A percentile compares a stretch with the other conserved stretches of the same genome.
phyloP scores from a whole-genome alignment of 805 yeast species.

The Blastobotrys terrestris region DNA sequence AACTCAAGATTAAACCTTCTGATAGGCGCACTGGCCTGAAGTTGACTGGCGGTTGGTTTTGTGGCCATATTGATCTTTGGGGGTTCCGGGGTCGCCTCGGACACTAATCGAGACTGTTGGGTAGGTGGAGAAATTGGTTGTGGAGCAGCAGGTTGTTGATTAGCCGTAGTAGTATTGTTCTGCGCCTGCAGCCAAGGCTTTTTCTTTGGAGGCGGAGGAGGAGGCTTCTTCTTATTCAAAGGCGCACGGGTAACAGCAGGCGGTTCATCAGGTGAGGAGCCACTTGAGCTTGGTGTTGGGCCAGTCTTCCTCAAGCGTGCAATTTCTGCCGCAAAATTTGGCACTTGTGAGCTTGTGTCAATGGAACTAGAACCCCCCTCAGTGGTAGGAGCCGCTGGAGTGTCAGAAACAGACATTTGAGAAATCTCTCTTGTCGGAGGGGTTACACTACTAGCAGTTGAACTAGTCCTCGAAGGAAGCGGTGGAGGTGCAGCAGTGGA shows the following conservation, averaged over 20 bases:
- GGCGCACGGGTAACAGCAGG: slow-evolving; percentile 10
- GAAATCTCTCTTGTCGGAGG: neutral
- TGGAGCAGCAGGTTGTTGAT: too few species aligned
- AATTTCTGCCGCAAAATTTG: slow-evolving; percentile 32
- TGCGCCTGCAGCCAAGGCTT: slow-evolving; percentile 2
- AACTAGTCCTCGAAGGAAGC: neutral
- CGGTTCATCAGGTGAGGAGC: slow-evolving; percentile 13
- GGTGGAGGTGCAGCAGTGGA: slow-evolving; percentile 6
- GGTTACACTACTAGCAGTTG: neutral
- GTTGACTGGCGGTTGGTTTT: slow-evolving; percentile 9
- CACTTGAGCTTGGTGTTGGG: slow-evolving; percentile 11
- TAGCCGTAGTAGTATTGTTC: neutral
- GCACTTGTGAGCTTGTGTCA: slow-evolving; percentile 7
- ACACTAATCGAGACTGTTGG: too few species aligned
- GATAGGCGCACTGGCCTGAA: neutral
- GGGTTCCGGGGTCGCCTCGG: slow-evolving; percentile 13
- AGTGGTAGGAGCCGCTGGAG: slow-evolving; percentile 1
- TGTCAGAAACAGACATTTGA: neutral
- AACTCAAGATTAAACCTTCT: slow-evolving; percentile 20
- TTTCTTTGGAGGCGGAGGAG: slow-evolving; percentile 13
- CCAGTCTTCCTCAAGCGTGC: slow-evolving; percentile 11
- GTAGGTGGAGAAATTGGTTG: neutral
- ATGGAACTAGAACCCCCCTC: neutral
- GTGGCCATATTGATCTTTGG: slow-evolving; percentile 14
- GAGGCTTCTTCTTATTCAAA: slow-evolving; percentile 17